phyloP scores from a whole-genome alignment of 495 filamentous ascomycete genomes.

The Evernia prunastri region DNA sequence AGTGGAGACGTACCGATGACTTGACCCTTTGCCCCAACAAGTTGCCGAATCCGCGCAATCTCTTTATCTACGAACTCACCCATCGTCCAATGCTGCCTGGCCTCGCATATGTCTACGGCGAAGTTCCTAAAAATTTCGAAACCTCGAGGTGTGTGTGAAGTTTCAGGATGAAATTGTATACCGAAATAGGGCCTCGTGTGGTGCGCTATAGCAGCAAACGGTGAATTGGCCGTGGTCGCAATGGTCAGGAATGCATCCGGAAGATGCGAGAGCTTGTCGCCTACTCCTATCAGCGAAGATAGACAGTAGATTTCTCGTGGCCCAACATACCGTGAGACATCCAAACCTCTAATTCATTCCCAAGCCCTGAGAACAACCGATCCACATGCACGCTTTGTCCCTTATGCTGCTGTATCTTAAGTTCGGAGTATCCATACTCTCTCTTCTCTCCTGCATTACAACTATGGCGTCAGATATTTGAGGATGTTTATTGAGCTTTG shows the following conservation, averaged over 20 bases:
- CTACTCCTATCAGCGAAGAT: conserved; percentile 21
- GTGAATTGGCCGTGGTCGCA: conserved; percentile 66
- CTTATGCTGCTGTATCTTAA: conserved; percentile 47
- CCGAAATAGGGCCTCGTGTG: conserved; percentile 60
- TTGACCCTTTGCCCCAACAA: conserved; percentile 73
- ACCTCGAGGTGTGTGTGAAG: conserved; percentile 56
- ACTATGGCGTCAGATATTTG: too few species aligned
- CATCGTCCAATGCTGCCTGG: conserved; percentile 76
- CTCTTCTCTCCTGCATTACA: conserved; percentile 62
- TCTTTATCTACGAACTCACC: conserved; percentile 69
- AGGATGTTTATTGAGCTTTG: too few species aligned
- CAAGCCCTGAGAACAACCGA: conserved; percentile 63
- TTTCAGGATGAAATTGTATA: conserved; percentile 85
- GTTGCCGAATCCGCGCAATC: conserved; percentile 63
- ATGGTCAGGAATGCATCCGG: conserved; percentile 66
- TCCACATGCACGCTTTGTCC: conserved; percentile 53
- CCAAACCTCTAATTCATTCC: conserved; percentile 61
- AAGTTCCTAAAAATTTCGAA: conserved; percentile 69
- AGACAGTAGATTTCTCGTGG: too few species aligned
- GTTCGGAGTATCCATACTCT: conserved; percentile 64
- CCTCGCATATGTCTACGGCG: conserved; percentile 69
- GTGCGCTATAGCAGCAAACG: conserved; percentile 78
- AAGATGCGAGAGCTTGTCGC: conserved; percentile 70
- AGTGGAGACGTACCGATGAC: conserved; percentile 53
- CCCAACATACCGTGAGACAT: conserved; percentile 60